Base-by-base conservation (phyloP, 2,329 filamentous ascomycete species). In the Sporothrix protearum region DNA sequence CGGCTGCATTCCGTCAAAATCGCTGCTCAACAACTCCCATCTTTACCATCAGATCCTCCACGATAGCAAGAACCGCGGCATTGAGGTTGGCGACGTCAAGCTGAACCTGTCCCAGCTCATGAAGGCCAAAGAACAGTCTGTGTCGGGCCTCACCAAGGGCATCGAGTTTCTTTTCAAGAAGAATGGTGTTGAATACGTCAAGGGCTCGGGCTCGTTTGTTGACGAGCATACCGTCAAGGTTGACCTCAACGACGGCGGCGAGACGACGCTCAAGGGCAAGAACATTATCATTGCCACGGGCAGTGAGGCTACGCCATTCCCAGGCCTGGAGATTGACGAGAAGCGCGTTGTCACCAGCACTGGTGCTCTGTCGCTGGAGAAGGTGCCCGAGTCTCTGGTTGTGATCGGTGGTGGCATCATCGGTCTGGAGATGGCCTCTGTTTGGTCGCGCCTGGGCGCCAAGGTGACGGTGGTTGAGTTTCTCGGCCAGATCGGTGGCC, bases 341-440 rank as follows among this genome's bases (percentile, higher is more conserved):
- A 93, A 97, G 91, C 92, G 92, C 81, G 93, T 99, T 78, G 89
- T 99, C 79, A 97, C 94, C 78, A 97, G 94, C 85, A 99, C 96
- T 69, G 96, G 96, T 76, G 96, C 96, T 76, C 91, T 99, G 79
- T 87, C 94, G 53, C 87, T 99, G 73, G 87, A 93, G 78, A 88
- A 97, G 85, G 92, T 99, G 49, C 96, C 96, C 57, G 94, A 97
- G 87, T 96, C 92, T 84, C 91, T 99, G 92, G 86, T 96, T 75
- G 96, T 99, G 78, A 97, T 99, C 80, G 96, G 96, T 77, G 96
- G 96, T 80, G 96, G 96, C 81, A 99, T 99, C 82, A 99, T 99
- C 79, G 96, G 96, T 80, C 89, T 99, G 55, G 96, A 99, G 84
- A 99, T 99, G 96, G 93, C 85, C 75, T 98, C 95, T 69, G 96